Percentiles rank a stretch among this genome's conserved stretches.
Evolutionary conservation across 148 eudicot genomes (phyloP).

Genomic region (Camellia japonica): DNA sequence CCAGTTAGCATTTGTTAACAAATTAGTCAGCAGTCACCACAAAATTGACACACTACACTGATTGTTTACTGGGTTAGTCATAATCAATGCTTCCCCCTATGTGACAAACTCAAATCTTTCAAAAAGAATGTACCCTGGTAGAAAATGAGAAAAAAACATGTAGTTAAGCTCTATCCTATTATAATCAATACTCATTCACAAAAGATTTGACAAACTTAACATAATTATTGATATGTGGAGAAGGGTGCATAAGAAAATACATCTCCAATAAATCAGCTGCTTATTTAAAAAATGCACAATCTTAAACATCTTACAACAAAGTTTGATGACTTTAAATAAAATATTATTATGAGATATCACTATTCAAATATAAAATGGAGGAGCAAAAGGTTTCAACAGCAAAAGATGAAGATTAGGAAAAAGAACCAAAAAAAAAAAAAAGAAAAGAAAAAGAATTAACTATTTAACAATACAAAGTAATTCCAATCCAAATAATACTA

Average conservation of each 20-base stretch:
- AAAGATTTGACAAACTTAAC: slow-evolving; percentile 2
- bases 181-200: slow-evolving; percentile 1
- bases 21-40: slow-evolving; percentile 68
- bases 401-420: background rate
- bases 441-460: background rate
- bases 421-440: background rate
- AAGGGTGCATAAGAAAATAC: background rate
- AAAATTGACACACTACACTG: slow-evolving; percentile 51
- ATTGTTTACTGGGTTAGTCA: slow-evolving; percentile 47
- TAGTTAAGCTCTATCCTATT: slow-evolving; percentile 5
- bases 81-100: slow-evolving; percentile 25
- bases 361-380: background rate
- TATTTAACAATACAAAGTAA: background rate
- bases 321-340: background rate
- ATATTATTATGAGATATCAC: background rate
- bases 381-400: background rate
- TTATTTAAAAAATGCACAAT: background rate
- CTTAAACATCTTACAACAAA: background rate
- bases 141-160: background rate
- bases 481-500: background rate
- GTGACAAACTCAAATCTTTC: slow-evolving; percentile 7
- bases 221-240: background rate
- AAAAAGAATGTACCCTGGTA: background rate
- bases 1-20: slow-evolving; percentile 84
- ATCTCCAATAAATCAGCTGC: background rate